These are phyloP conservation scores for Neofusicoccum ribis DNA, from an alignment of 2,329 filamentous ascomycete genomes.

Conservation along the genomic window DNA sequence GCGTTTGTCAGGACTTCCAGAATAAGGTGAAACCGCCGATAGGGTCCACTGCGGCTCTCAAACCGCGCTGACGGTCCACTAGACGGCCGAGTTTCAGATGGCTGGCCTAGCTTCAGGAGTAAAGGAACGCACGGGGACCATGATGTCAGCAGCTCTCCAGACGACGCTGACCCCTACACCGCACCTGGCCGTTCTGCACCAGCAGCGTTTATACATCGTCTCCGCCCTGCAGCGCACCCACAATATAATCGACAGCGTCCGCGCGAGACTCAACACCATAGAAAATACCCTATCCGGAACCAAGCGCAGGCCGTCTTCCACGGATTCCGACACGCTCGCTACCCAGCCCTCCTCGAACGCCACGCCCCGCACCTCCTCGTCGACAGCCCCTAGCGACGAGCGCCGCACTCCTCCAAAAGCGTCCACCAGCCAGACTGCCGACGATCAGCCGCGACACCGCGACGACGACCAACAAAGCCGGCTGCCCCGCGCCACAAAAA, in stretches of 20 bases:
- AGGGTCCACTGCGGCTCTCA: slow-evolving; percentile 1
- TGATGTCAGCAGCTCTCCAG: slow-evolving; percentile 17
- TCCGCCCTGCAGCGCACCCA: slow-evolving; percentile 8
- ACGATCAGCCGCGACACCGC: background rate
- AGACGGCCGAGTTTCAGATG: slow-evolving; percentile 14
- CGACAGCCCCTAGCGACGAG: background rate
- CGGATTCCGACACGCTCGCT: too few species aligned
- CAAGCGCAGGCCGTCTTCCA: background rate
- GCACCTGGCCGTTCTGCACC: slow-evolving; percentile 12
- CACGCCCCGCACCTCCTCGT: background rate
- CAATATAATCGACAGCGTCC: slow-evolving; percentile 10
- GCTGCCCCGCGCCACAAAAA: slow-evolving; percentile 4
- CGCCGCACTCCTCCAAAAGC: background rate
- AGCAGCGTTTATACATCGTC: slow-evolving; percentile 19
- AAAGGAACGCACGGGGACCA: slow-evolving; percentile 7
- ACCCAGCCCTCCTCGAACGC: background rate
- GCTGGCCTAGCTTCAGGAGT: slow-evolving; percentile 10
- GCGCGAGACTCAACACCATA: background rate
- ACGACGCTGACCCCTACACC: slow-evolving; percentile 9
- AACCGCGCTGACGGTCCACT: slow-evolving; percentile 2
- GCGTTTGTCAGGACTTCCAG: background rate
- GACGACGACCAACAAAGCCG: background rate
- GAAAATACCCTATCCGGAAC: background rate
- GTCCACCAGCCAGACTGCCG: background rate
- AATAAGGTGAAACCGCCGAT: slow-evolving; percentile 15